A percentile compares a stretch with the other conserved stretches of the same genome.
phyloP scores from a whole-genome alignment of 129 eudicot genomes.

The Dittrichia graveolens region DNA sequence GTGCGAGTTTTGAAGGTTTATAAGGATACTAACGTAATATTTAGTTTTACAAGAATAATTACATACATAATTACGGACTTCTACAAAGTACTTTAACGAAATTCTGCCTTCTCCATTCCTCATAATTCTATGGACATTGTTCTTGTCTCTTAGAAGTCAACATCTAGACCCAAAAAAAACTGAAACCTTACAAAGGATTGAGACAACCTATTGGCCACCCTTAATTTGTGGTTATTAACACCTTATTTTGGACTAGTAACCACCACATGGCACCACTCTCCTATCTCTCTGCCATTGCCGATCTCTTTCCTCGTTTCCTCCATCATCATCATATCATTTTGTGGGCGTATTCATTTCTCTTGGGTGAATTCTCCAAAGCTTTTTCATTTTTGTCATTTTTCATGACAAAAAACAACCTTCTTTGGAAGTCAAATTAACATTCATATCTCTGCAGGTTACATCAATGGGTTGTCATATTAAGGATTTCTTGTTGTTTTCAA shows the following conservation, averaged over 20 bases:
- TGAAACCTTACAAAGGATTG: constrained; percentile 28
- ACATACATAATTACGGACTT: too few relatives aligned
- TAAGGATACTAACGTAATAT: too few relatives aligned
- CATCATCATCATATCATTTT: constrained; percentile 30
- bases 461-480: constrained; percentile 21
- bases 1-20: too few relatives aligned
- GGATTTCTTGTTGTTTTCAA: constrained; percentile 12
- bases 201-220: constrained; percentile 39
- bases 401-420: background rate
- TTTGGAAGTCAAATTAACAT: constrained; percentile 7
- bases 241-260: constrained; percentile 31
- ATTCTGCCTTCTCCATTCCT: too few relatives aligned
- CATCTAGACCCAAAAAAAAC: constrained; percentile 29
- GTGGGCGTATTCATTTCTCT: constrained; percentile 14
- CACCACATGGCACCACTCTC: constrained; percentile 36
- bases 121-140: background rate
- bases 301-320: constrained; percentile 36
- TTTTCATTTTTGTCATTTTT: constrained; percentile 24
- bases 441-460: constrained; percentile 1
- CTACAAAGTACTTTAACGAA: too few relatives aligned
- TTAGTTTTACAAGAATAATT: too few relatives aligned
- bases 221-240: constrained; percentile 32
- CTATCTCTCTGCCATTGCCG: constrained; percentile 28
- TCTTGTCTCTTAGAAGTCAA: constrained; percentile 29
- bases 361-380: constrained; percentile 19